A percentile compares a stretch with the other conserved stretches of the same genome.
Evolutionary conservation across 2,329 filamentous ascomycete species (phyloP).

Genomic region (Pestalotiopsis sp.): DNA sequence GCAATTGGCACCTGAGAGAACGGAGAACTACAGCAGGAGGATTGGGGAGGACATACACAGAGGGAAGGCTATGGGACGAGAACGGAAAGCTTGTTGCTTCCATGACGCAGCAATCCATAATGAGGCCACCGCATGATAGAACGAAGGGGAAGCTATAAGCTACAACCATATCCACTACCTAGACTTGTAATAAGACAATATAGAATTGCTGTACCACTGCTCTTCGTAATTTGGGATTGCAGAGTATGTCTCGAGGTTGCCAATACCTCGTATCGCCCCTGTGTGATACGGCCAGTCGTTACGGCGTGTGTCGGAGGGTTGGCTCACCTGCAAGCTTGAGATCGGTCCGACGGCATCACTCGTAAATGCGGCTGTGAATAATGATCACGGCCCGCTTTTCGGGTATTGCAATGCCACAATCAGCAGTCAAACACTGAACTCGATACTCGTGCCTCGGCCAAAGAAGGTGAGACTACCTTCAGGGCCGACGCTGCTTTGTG

Average conservation of each 20-base stretch:
- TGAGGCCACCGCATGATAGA: slow-evolving; percentile 24
- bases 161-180: background rate
- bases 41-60: slow-evolving; percentile 44
- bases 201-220: background rate
- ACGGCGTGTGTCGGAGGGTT: too few relatives aligned
- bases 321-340: too few relatives aligned
- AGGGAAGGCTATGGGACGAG: slow-evolving; percentile 46
- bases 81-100: slow-evolving; percentile 44
- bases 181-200: background rate
- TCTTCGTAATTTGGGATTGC: background rate
- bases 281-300: too few relatives aligned
- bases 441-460: too few relatives aligned
- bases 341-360: too few relatives aligned
- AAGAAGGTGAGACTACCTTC: too few relatives aligned
- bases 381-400: too few relatives aligned
- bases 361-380: too few relatives aligned
- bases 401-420: too few relatives aligned
- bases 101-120: slow-evolving; percentile 50
- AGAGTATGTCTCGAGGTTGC: background rate
- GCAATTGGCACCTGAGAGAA: slow-evolving; percentile 46
- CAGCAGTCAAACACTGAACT: too few relatives aligned
- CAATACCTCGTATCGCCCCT: too few relatives aligned
- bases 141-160: slow-evolving; percentile 3
- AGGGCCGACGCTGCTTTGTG: too few relatives aligned
- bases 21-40: slow-evolving; percentile 37